phyloP scores from a whole-genome alignment of 805 yeast genomes.

The Cyberlindnera veronae region DNA sequence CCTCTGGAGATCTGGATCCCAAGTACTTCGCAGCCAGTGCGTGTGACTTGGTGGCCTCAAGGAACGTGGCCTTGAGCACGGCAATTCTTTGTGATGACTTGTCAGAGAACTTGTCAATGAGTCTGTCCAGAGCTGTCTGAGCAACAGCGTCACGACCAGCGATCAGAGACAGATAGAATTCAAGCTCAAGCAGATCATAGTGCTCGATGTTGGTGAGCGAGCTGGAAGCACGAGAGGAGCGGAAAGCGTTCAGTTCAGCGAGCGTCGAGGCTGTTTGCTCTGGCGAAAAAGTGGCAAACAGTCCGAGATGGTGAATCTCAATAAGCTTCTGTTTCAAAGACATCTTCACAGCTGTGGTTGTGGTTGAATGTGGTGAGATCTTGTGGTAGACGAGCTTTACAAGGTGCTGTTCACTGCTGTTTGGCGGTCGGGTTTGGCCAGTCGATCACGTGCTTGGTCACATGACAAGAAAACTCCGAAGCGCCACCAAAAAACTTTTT shows the following conservation, averaged over 20 bases:
- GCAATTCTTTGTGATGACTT: conserved; percentile 52
- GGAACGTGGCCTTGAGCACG: conserved; percentile 49
- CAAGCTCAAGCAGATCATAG: conserved; percentile 63
- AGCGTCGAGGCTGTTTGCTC: conserved; percentile 36
- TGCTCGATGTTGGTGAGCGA: conserved; percentile 36
- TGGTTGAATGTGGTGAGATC: no score
- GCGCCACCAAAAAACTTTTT: no score
- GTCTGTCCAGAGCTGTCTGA: conserved; percentile 54
- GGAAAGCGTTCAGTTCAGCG: conserved; percentile 19
- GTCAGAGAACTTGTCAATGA: conserved; percentile 67
- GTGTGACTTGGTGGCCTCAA: conserved; percentile 51
- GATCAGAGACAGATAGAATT: conserved; percentile 60
- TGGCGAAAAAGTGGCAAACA: conserved; percentile 49
- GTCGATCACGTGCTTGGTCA: no score
- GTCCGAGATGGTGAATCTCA: conserved; percentile 45
- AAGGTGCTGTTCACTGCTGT: no score
- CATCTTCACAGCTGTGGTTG: no score
- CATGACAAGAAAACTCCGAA: no score
- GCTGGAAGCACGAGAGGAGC: conserved; percentile 19
- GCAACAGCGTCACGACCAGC: conserved; percentile 73
- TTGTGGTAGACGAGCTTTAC: no score
- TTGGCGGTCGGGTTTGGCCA: no score
- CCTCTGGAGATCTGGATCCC: conserved; percentile 26
- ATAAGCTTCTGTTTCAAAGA: conserved; percentile 43
- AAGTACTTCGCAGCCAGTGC: conserved; percentile 38